Conservation (phyloP, 2,329 filamentous ascomycete genomes). For the Chaetomium sp. region DNA sequence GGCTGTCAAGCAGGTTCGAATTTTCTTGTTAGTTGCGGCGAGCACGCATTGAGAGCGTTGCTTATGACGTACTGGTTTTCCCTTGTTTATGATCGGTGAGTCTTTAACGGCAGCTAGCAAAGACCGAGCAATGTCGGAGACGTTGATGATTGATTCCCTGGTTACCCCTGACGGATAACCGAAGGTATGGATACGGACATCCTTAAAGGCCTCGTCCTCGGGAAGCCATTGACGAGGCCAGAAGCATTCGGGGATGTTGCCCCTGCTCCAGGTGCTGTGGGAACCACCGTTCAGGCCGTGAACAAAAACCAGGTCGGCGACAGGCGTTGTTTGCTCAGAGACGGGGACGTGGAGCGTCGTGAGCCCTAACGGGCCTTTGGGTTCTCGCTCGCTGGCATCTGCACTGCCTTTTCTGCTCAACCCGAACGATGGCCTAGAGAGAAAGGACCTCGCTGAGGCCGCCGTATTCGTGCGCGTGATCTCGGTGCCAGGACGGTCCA, state of each 20-base stretch:
- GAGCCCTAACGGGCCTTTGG: conserved; percentile 24
- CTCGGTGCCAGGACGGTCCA: no score
- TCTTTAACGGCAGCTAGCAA: conserved; percentile 28
- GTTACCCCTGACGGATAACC: conserved; percentile 23
- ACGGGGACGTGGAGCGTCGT: conserved; percentile 20
- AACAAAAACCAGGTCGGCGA: conserved; percentile 32
- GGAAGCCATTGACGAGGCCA: conserved; percentile 33
- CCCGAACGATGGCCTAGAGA: background rate
- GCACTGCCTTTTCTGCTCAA: background rate
- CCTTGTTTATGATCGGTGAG: conserved; percentile 21
- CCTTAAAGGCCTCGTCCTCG: conserved; percentile 25
- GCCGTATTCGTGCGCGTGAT: no score
- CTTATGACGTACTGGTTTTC: conserved; percentile 12
- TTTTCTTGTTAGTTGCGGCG: background rate
- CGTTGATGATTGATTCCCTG: conserved; percentile 24
- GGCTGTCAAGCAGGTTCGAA: conserved; percentile 10
- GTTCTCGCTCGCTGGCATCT: background rate
- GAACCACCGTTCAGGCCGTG: conserved; percentile 34
- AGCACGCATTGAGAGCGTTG: background rate
- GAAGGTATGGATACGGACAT: conserved; percentile 31
- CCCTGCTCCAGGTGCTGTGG: conserved; percentile 31
- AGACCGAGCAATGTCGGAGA: conserved; percentile 29
- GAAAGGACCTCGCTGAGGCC: background rate
- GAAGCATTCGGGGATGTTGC: conserved; percentile 19
- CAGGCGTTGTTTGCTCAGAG: background rate